phyloP scores from a whole-genome alignment of 805 yeast genomes.

The Kazachstania viticola region DNA sequence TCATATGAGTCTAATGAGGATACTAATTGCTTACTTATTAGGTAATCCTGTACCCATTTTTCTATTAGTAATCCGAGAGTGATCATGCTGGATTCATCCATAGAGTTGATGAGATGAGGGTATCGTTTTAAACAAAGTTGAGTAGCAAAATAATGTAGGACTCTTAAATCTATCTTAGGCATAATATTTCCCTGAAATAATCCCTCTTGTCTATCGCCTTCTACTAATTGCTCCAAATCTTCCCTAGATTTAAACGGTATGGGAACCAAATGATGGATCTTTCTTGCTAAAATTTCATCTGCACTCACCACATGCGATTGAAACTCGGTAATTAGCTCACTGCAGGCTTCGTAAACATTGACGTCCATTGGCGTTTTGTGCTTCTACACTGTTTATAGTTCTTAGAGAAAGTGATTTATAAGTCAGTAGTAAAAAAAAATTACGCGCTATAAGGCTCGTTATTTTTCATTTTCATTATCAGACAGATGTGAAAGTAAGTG shows the following conservation, averaged over 20 bases:
- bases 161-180: conserved; percentile 25
- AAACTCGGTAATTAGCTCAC: conserved; percentile 16
- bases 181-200: conserved; percentile 19
- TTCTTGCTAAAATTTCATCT: conserved; percentile 23
- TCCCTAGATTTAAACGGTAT: conserved; percentile 24
- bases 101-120: conserved; percentile 17
- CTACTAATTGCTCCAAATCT: conserved; percentile 16
- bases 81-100: conserved; percentile 30
- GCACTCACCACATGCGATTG: conserved; percentile 19
- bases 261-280: conserved; percentile 19
- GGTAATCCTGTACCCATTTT: conserved; percentile 27
- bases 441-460: too few relatives aligned
- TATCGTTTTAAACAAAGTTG: conserved; percentile 21
- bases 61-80: conserved; percentile 29
- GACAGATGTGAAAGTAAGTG: too few relatives aligned
- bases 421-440: too few relatives aligned
- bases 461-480: too few relatives aligned
- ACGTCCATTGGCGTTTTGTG: too few relatives aligned
- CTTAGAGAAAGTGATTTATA: too few relatives aligned
- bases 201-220: conserved; percentile 14
- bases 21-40: conserved; percentile 5
- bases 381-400: too few relatives aligned
- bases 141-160: conserved; percentile 28
- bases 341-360: conserved; percentile 23
- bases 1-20: not conserved